Conservation (phyloP, 768 basidiomycete genomes). For the Rhizopogon salebrosus region DNA sequence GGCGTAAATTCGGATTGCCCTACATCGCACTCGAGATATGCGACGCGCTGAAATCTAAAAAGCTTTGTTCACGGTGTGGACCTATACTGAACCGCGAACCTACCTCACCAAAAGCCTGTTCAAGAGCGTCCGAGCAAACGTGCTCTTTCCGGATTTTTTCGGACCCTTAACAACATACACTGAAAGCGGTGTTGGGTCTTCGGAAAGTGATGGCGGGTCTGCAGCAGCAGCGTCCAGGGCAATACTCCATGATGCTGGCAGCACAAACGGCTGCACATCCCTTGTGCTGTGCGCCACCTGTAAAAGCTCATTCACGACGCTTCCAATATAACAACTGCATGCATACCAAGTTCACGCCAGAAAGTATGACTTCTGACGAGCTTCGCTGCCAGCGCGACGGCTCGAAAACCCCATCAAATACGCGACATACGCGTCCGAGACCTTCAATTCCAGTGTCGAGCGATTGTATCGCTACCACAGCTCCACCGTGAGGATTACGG, state of each 20-base stretch:
- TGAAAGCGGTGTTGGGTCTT: constrained; percentile 18
- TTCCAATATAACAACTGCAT: constrained; percentile 42
- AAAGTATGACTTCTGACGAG: constrained; percentile 12
- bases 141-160: constrained; percentile 88
- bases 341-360: constrained; percentile 37
- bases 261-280: constrained; percentile 28
- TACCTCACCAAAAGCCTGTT: constrained; percentile 65
- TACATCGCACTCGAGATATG: constrained; percentile 87
- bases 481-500: constrained; percentile 14
- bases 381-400: constrained; percentile 40
- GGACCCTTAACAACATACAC: constrained; percentile 76
- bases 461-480: constrained; percentile 54
- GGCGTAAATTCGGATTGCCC: constrained; percentile 95
- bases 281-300: constrained; percentile 22
- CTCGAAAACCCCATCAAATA: constrained; percentile 60
- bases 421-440: constrained; percentile 55
- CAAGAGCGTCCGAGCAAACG: constrained; percentile 68
- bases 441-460: constrained; percentile 59
- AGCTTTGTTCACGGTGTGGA: background rate
- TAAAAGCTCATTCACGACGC: background rate
- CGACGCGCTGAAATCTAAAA: constrained; percentile 70
- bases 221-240: constrained; percentile 16
- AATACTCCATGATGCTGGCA: constrained; percentile 32
- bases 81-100: constrained; percentile 2
- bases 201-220: background rate